Base-by-base conservation (phyloP, 108 stramenopile species). In the Parietichytrium sp. region DNA sequence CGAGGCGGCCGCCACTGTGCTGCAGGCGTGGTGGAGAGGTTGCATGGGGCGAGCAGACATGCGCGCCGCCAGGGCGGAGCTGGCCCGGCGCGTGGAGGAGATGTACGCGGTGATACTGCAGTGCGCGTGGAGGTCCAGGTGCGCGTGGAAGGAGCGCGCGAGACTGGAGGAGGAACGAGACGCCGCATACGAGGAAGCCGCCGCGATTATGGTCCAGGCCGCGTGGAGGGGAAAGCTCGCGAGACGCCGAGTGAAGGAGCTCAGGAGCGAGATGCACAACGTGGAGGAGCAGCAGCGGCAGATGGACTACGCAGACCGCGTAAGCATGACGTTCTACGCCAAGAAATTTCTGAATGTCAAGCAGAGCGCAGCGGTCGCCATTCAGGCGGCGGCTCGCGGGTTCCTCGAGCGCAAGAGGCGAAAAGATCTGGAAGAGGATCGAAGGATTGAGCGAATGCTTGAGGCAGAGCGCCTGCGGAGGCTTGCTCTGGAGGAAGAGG, bases 11-110 rank as follows among this genome's bases (percentile, higher is more conserved):
- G 61, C 61, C 6, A n/a, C 38, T 3, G 10, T 72, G 8, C 36
- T 72, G 10, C 61, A 72, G 61, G 61, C 61, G 8, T 72, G 61
- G 61, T 72, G 61, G 61, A 33, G 61, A 13, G 61, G 61, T 42
- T 72, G 61, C 2, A 6, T 36, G 0, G 61, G 61, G 0, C 61
- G 61, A 33, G n/a, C n/a, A n/a, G n/a, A n/a, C n/a, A n/a, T n/a
- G n/a, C n/a, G n/a, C n/a, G n/a, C n/a, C n/a, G n/a, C n/a, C n/a
- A 33, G 42, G n/a, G 61, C 36, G 61, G 61, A n/a, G 7, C 42
- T 72, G 20, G n/a, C 61, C 0, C 61, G 61, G 10, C 61, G 61
- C 12, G 38, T 72, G 23, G 61, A 72, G 33, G 61, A 72, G 42
- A 42, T 72, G 16, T 33, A 33, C 33, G 61, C 61, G 8, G 33